phyloP scores from a whole-genome alignment of 2,329 filamentous ascomycete species.

The Paraphoma sp. region DNA sequence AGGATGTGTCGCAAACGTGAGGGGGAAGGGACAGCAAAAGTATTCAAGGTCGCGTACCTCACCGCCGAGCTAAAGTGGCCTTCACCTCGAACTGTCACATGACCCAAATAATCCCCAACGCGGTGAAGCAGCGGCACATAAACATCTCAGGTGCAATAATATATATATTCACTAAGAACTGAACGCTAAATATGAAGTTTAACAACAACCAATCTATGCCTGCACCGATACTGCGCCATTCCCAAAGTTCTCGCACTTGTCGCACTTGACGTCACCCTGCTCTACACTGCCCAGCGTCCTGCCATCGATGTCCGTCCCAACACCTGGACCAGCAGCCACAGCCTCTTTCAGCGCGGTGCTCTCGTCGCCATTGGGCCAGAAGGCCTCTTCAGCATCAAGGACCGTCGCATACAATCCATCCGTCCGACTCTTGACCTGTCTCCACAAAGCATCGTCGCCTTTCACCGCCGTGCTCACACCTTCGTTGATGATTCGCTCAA shows the following conservation, averaged over 20 bases:
- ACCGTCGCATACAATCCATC: conserved; percentile 33
- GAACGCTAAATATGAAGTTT: too few species aligned
- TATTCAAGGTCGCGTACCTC: too few species aligned
- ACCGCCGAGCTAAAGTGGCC: too few species aligned
- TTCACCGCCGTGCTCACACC: conserved; percentile 29
- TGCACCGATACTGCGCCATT: neutral
- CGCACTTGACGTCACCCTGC: neutral
- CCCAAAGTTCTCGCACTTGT: neutral
- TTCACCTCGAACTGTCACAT: too few species aligned
- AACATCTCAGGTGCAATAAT: too few species aligned
- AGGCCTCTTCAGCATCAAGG: conserved; percentile 42
- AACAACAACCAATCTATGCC: neutral
- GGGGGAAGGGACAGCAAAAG: too few species aligned
- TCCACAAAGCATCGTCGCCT: conserved; percentile 25
- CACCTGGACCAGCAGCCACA: neutral
- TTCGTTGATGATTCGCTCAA: conserved; percentile 64
- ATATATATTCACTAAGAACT: too few species aligned
- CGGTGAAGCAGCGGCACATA: too few species aligned
- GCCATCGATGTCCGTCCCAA: conserved; percentile 8
- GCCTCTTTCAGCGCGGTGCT: conserved; percentile 8
- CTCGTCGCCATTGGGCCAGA: conserved; percentile 35
- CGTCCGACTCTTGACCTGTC: conserved; percentile 28
- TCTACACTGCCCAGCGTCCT: conserved; percentile 2
- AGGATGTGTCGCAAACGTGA: too few species aligned
- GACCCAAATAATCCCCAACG: too few species aligned